phyloP scores from a whole-genome alignment of 495 filamentous ascomycete species.

The Opeltia flavorubescens region DNA sequence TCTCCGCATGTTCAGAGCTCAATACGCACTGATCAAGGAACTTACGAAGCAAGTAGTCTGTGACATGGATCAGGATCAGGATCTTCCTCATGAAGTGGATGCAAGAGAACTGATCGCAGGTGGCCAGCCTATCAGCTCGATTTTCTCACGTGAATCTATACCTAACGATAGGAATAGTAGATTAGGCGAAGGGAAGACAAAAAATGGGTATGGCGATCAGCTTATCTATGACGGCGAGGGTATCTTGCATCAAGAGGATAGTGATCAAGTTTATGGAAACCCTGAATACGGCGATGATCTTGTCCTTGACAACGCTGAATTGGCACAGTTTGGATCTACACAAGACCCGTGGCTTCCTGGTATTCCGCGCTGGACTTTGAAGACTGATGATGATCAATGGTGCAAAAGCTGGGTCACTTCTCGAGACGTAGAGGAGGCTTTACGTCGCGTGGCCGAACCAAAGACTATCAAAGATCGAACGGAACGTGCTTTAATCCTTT shows the following conservation, averaged over 20 bases:
- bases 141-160: constrained; percentile 49
- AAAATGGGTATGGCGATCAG: constrained; percentile 44
- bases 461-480: background rate
- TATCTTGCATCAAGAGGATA: no score
- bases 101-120: constrained; percentile 60
- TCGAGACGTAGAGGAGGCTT: background rate
- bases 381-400: constrained; percentile 29
- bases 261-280: no score
- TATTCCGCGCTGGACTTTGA: no score
- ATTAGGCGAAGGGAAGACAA: constrained; percentile 48
- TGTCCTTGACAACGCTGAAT: no score
- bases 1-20: constrained; percentile 77
- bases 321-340: no score
- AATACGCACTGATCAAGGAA: constrained; percentile 74
- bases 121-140: constrained; percentile 65
- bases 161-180: constrained; percentile 43
- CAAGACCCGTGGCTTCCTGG: no score
- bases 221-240: constrained; percentile 40
- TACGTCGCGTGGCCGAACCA: background rate
- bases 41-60: constrained; percentile 74
- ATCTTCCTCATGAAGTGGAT: constrained; percentile 46
- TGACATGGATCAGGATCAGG: constrained; percentile 63
- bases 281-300: no score
- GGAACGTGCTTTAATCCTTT: background rate
- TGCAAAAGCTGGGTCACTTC: background rate